A percentile compares a stretch with the other conserved stretches of the same genome.
phyloP scores from a whole-genome alignment of 2,329 filamentous ascomycete genomes.

The Ophiostoma novo-ulmi region DNA sequence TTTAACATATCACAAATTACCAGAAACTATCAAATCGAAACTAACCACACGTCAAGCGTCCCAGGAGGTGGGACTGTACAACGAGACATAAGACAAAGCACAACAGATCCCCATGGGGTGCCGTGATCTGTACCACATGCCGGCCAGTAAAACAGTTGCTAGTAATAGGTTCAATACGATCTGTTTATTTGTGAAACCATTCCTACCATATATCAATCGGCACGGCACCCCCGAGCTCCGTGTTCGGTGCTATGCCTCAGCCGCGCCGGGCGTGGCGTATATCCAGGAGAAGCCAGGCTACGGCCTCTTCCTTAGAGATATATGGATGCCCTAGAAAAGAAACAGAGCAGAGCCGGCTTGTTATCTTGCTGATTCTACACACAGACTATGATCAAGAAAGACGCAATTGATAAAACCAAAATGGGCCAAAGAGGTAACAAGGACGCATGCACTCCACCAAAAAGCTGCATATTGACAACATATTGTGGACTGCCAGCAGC shows the following conservation, averaged over 20 bases:
- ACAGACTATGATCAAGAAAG: background rate
- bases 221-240: background rate
- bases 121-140: background rate
- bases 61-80: background rate
- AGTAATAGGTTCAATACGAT: background rate
- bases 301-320: background rate
- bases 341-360: background rate
- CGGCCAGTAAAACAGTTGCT: background rate
- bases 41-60: background rate
- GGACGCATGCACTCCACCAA: background rate
- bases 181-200: background rate
- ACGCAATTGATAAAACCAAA: background rate
- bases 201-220: background rate
- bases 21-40: background rate
- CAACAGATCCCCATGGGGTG: background rate
- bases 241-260: background rate
- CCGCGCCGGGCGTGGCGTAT: background rate
- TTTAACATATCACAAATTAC: background rate
- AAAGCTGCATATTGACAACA: background rate
- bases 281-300: background rate
- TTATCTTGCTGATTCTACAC: background rate
- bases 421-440: background rate
- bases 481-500: background rate
- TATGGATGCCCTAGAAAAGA: background rate
- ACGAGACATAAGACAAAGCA: background rate